Evolutionary conservation across 805 yeast species (phyloP).

Genomic region (Saccharomyces eubayanus): DNA sequence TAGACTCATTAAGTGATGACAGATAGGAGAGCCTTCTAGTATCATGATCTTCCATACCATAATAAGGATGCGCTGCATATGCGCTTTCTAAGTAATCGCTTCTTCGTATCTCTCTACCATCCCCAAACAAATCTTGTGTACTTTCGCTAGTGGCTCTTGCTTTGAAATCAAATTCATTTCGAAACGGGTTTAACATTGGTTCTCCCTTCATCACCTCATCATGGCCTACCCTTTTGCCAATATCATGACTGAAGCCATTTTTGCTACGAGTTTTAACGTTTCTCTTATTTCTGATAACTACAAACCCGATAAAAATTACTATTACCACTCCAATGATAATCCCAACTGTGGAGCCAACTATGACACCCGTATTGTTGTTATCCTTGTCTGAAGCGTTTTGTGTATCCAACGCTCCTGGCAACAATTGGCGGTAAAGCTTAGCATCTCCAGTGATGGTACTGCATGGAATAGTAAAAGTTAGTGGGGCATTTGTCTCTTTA

Average conservation of each 20-base stretch:
- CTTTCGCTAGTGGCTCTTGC: not conserved
- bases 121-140: not conserved
- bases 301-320: not conserved
- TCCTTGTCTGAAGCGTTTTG: not conserved
- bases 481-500: not conserved
- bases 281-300: not conserved
- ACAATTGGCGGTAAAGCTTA: constrained; percentile 1
- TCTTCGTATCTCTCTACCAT: not conserved
- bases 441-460: not conserved
- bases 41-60: not conserved
- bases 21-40: not conserved
- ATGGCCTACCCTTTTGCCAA: not conserved
- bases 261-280: not conserved
- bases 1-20: not conserved
- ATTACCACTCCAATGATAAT: not conserved
- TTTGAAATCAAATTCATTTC: not conserved
- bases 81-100: not conserved
- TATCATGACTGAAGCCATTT: not conserved
- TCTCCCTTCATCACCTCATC: not conserved
- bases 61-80: not conserved
- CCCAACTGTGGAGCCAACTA: constrained; percentile 2
- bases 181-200: not conserved
- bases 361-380: not conserved
- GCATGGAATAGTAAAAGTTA: not conserved
- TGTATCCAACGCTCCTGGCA: not conserved